Evolutionary conservation across 1,284 basidiomycete species (phyloP), one percentile per base, ranked within the genome.

Genomic region (Rhodotorula sp.): DNA sequence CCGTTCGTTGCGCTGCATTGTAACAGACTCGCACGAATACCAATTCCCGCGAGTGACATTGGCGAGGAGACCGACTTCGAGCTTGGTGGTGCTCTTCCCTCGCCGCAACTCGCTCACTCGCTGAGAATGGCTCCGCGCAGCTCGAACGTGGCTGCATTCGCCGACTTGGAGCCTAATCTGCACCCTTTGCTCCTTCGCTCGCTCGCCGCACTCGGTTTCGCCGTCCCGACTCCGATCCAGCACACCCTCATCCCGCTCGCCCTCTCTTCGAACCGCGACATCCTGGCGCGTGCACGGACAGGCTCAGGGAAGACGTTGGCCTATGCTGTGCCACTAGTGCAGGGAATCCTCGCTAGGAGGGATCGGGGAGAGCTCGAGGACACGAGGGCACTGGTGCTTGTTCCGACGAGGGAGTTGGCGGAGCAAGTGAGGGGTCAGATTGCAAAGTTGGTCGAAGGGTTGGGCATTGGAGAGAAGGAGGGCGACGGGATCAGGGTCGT

Each of bases 251-350:
- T 95, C 62, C 92, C 92, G 9, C 84, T 93, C 32, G 92, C 91
- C 0, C 85, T 99, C 36, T 53, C 51, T 2, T 91, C 94, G 80
- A 89, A 90, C 73, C 87, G 88, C 60, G 96, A 99, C 81, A 90
- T 99, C 64, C 86, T 99, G 32, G 95, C 94, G 9, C 86, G 92
- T 46, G 94, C 96, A 6, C 86, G 92, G 48, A 99, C 96, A 2
- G 96, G 96, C 20, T 94, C 91, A 68, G 96, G 96, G 57, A 99
- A 99, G 84, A 99, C 96, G 0, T 91, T 92, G 1, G 94, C 96
- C 5, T 99, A 99, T 80, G 92, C 89, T 72, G 86, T 99, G 8
- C 95, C 96, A 0, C 81, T 94, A 24, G 83, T 93, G 0, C 95
- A 99, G 79, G 94, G 92, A 79, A 88, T 99, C 44, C 79, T 99